Base-by-base conservation (phyloP, 139 green algal genomes). In the Limnomonas spitsbergensis region DNA sequence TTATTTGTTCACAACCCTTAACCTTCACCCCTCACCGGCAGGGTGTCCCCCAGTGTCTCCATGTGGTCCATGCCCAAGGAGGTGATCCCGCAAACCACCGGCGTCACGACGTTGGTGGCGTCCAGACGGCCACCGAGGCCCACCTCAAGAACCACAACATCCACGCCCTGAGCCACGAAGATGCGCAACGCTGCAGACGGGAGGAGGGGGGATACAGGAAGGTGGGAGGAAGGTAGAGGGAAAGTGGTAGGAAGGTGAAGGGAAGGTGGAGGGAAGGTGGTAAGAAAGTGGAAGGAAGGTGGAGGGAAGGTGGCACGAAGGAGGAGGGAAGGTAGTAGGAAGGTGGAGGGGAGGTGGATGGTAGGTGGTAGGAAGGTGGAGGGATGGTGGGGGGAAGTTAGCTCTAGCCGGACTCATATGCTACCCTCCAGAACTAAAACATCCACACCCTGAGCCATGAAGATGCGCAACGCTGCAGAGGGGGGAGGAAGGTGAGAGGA, bases 61-160 rank as follows among this genome's bases (percentile, higher is more conserved):
- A 97, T 94, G 88, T 99, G 96, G 83, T 99, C 96, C 53, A 94
- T 94, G 26, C 95, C 96, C 24, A 99, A 88, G 4, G 87, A 87
- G 26, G 92, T 92, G 39, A 99, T 84, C 35, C 92, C 95, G 38
- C 73, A 77, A 6, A 81, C 76, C 26, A 61, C 68, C 0, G 69
- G 76, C 24, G 39, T 82, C 31, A 82, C 75, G 42, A 90, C 84
- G 85, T 99, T 99, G 54, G 96, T 99, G 53, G 94, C 93, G 80
- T 99, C 96, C 40, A 98, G 86, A 4, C 96, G 87, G 20, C 96
- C 96, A 2, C 96, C 96, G 66, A 99, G 88, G 26, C 96, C 96
- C 35, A 82, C 93, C 83, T 99, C 96, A 47, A 99, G 83, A n/a
- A 99, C 83, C 42, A 90, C 90, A 66, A 94, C 94, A 69, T 99